A percentile compares a stretch with the other conserved stretches of the same genome.
phyloP scores from a whole-genome alignment of 2,329 filamentous ascomycete genomes.

The Biscogniauxia marginata region DNA sequence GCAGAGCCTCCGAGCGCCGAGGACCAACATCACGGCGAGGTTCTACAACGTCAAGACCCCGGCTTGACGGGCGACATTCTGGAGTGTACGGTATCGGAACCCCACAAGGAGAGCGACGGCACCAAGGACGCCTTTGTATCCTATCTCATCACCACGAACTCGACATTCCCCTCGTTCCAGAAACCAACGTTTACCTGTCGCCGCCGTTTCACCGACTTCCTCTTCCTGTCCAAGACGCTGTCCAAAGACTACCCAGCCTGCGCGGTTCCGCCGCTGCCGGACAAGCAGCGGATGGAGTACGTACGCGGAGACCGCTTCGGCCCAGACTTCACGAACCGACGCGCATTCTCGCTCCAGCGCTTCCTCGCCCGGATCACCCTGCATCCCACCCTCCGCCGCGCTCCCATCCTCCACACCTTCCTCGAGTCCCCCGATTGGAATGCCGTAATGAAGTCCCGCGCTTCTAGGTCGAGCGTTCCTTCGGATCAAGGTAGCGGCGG shows the following conservation, averaged over 20 bases:
- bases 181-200: slow-evolving; percentile 76
- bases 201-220: slow-evolving; percentile 94
- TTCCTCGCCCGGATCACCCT: slow-evolving; percentile 85
- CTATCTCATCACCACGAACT: slow-evolving; percentile 89
- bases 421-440: slow-evolving; percentile 96
- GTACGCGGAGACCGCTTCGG: slow-evolving; percentile 95
- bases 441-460: slow-evolving; percentile 82
- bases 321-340: slow-evolving; percentile 82
- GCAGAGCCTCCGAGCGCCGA: slow-evolving; percentile 27
- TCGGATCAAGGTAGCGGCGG: slow-evolving; percentile 55
- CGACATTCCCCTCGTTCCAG: slow-evolving; percentile 91
- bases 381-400: slow-evolving; percentile 84
- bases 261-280: slow-evolving; percentile 89
- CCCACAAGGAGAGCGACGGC: slow-evolving; percentile 93
- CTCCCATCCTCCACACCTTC: slow-evolving; percentile 80
- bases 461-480: slow-evolving; percentile 59
- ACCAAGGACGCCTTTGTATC: slow-evolving; percentile 97
- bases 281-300: slow-evolving; percentile 99
- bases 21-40: slow-evolving; percentile 43
- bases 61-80: slow-evolving; percentile 71
- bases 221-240: slow-evolving; percentile 91
- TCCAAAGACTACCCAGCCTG: slow-evolving; percentile 84
- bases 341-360: slow-evolving; percentile 86
- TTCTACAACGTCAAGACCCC: slow-evolving; percentile 46
- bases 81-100: slow-evolving; percentile 78